A percentile compares a stretch with the other conserved stretches of the same genome.
Conservation (phyloP, 176 grass and related monocot species). For the Eremochloa ophiuroides region DNA sequence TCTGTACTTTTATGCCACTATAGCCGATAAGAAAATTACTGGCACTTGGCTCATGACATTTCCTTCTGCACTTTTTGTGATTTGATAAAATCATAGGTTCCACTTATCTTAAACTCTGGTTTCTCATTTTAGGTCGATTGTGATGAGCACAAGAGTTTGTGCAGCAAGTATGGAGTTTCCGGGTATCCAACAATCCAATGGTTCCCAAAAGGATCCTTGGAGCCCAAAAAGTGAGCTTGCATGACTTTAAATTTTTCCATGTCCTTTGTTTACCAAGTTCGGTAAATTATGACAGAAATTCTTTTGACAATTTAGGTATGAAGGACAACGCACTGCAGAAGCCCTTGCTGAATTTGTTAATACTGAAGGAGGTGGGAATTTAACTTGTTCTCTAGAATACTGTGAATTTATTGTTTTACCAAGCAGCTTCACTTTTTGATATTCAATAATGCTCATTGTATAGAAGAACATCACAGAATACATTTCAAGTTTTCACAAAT, state of each 20-base stretch:
- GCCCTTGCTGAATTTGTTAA: conserved; percentile 77
- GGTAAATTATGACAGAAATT: neutral
- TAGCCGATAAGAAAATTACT: neutral
- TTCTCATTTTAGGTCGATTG: conserved; percentile 61
- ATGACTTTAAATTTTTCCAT: neutral
- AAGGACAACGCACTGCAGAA: conserved; percentile 74
- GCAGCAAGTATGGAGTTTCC: conserved; percentile 96
- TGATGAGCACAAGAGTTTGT: conserved; percentile 83
- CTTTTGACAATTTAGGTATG: conserved; percentile 46
- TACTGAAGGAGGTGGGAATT: conserved; percentile 66
- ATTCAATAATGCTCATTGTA: neutral
- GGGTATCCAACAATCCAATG: conserved; percentile 96
- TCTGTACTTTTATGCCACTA: neutral
- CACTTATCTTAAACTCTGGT: neutral
- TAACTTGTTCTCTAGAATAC: neutral
- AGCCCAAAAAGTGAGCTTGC: conserved; percentile 82
- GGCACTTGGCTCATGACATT: conserved; percentile 2
- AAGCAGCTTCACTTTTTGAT: neutral
- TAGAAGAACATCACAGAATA: neutral
- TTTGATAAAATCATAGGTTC: neutral
- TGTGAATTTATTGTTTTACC: neutral
- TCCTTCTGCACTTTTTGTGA: neutral
- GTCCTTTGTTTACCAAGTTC: neutral
- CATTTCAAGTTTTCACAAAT: neutral
- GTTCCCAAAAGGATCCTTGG: conserved; percentile 95